Evolutionary conservation across 495 filamentous ascomycete genomes (phyloP), one percentile per base, ranked within the genome.

Genomic region (Penicillium parvum): DNA sequence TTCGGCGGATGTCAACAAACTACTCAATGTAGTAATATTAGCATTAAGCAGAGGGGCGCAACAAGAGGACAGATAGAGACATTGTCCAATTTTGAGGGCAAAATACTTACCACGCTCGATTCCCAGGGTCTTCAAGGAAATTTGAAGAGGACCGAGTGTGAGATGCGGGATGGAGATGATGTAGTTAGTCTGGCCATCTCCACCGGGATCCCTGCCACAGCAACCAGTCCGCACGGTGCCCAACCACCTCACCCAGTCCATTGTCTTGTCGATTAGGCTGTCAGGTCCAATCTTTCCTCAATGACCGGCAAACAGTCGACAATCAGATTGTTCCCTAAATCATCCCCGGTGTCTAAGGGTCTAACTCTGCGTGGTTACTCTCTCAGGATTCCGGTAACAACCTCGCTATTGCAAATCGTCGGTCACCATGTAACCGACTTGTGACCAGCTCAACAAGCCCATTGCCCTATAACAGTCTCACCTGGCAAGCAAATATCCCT

Each of bases 161-260:
- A 32, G 40, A 37, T 50, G 44, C 40, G 42, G 47, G 35, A 37
- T 40, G 47, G 40, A 34, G 41, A 45, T 45, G 42, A 50, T 45
- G 47, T 50, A 50, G 32, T 22, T 36, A 27, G 22, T 39, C 50
- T 45, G 36, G 42, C 49, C 40, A 48, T 62, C 57, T 54, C 60
- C 62, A 68, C 60, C 47, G n/a, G 35, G 37, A 56, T 56, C 55
- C 56, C 55, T 65, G 62, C 60, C 64, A 62, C 57, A 63, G 65
- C 65, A 68, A 66, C 65, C 36, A 47, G 43, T 49, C 12, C 40
- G 28, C 41, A 40, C 38, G 45, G 43, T 58, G 52, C 49, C 60
- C 57, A 56, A 61, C 52, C 50, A 30, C n/a, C n/a, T n/a, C n/a
- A n/a, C n/a, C n/a, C n/a, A n/a, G n/a, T n/a, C n/a, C n/a, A n/a